These are phyloP conservation scores for Beauveria brongniartii DNA, from an alignment of 2,329 filamentous ascomycete genomes.

Conservation along the genomic window DNA sequence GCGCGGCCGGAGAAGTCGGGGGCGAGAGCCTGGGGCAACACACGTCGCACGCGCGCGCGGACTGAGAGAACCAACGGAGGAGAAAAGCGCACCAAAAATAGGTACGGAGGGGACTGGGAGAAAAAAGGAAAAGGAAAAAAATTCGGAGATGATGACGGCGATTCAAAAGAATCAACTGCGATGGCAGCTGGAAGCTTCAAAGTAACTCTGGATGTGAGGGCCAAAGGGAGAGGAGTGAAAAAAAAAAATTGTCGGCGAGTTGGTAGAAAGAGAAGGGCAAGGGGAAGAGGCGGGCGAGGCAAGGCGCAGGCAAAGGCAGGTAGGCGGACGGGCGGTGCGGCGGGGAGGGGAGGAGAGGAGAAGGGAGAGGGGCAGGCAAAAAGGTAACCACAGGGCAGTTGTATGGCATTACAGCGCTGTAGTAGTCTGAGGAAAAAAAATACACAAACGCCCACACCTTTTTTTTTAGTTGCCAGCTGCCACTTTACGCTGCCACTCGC, in stretches of 20 bases:
- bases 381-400: too few relatives aligned
- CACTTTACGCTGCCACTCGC: neutral
- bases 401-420: neutral
- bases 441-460: neutral
- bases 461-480: neutral
- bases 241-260: neutral
- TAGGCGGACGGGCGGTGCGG: neutral
- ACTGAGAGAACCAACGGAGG: slow-evolving; percentile 1
- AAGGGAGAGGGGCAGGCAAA: neutral
- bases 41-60: neutral
- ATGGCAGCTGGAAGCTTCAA: neutral
- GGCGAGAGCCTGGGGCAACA: neutral
- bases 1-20: slow-evolving; percentile 6
- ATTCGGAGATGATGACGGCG: neutral
- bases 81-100: neutral
- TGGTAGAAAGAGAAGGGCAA: neutral
- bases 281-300: neutral
- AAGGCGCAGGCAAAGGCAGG: neutral
- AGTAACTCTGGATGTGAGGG: neutral
- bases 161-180: neutral
- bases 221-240: neutral
- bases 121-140: neutral
- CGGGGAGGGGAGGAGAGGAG: neutral
- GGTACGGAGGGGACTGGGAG: neutral
- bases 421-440: neutral